Percentiles rank a stretch among this genome's conserved stretches.
Conservation (phyloP, 331 rosid species). For the Ulmus americana region DNA sequence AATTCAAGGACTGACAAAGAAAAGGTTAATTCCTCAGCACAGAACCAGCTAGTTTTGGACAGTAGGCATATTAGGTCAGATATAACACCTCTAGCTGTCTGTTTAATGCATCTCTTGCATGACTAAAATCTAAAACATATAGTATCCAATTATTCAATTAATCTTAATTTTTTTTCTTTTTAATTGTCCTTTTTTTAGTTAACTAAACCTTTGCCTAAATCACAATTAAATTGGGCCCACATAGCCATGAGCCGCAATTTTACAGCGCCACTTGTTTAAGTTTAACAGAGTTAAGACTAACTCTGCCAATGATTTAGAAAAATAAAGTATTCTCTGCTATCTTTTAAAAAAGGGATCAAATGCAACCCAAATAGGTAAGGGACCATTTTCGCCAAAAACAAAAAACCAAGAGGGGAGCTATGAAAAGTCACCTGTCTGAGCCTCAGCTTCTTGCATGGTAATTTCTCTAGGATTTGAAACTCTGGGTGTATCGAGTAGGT, state of each 20-base stretch:
- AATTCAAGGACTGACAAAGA: neutral
- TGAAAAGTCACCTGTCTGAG: conserved; percentile 15
- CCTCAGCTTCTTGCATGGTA: conserved; percentile 16
- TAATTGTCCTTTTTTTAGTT: too few relatives aligned
- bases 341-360: too few relatives aligned
- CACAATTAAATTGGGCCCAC: too few relatives aligned
- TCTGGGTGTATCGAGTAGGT: neutral
- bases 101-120: neutral
- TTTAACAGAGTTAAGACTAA: too few relatives aligned
- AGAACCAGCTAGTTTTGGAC: neutral
- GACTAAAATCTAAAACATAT: neutral
- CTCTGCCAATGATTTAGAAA: too few relatives aligned
- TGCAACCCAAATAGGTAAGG: too few relatives aligned
- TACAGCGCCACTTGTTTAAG: too few relatives aligned
- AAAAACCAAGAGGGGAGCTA: conserved; percentile 1
- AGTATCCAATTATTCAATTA: neutral
- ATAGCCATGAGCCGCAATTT: too few relatives aligned
- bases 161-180: too few relatives aligned
- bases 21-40: neutral
- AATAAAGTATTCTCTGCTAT: too few relatives aligned
- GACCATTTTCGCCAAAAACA: neutral
- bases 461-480: neutral
- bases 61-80: neutral
- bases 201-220: too few relatives aligned
- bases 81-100: neutral